These are phyloP conservation scores for Corchorus olitorius DNA, from an alignment of 345 rosid genomes.

Conservation along the genomic window DNA sequence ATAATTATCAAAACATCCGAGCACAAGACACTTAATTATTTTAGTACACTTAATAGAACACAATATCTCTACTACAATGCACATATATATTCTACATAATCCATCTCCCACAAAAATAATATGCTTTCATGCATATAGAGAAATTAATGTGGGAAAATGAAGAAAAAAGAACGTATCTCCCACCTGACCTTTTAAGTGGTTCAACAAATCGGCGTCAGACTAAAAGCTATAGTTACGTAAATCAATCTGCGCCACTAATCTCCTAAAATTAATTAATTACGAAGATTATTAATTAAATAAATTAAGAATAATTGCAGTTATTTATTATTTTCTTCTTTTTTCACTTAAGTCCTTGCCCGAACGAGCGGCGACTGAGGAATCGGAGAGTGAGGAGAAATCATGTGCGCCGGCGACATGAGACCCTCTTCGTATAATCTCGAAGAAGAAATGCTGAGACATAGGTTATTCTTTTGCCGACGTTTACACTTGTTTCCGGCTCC, in stretches of 20 bases:
- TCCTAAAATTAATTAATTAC: background rate
- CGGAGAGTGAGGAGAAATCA: constrained; percentile 68
- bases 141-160: background rate
- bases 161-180: background rate
- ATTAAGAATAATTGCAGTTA: background rate
- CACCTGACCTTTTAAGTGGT: background rate
- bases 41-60: background rate
- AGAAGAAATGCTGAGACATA: constrained; percentile 50
- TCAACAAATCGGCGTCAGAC: background rate
- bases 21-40: no score
- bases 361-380: constrained; percentile 63
- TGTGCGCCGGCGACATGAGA: constrained; percentile 40
- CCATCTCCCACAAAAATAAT: constrained; percentile 11
- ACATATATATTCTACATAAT: background rate
- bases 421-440: constrained; percentile 50
- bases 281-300: background rate
- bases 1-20: background rate
- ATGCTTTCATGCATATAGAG: background rate
- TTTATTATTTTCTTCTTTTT: no score
- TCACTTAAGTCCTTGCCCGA: constrained; percentile 36
- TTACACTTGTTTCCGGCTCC: constrained; percentile 26
- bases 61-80: background rate
- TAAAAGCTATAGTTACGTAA: background rate
- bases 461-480: constrained; percentile 42
- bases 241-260: constrained; percentile 1